phyloP scores from a whole-genome alignment of 2,329 filamentous ascomycete species.

The Neofusicoccum ribis region DNA sequence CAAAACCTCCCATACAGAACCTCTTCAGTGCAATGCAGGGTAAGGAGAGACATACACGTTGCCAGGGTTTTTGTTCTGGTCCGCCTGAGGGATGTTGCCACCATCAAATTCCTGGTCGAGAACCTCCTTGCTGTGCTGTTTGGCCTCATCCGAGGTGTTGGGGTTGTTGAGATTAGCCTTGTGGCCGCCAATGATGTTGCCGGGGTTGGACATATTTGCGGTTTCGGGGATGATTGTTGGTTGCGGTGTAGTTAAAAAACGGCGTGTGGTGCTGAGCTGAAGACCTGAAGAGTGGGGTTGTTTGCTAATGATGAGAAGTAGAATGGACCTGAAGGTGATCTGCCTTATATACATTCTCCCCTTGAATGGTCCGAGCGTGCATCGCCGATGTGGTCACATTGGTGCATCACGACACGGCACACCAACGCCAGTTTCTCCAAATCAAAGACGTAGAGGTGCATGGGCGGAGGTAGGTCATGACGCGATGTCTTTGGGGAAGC shows the following conservation, averaged over 20 bases:
- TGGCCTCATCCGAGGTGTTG: constrained; percentile 56
- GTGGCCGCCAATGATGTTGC: constrained; percentile 58
- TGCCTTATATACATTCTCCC: background rate
- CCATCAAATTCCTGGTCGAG: constrained; percentile 54
- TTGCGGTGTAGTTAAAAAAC: background rate
- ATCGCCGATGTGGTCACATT: background rate
- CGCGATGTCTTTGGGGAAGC: too few species aligned
- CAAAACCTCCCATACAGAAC: too few species aligned
- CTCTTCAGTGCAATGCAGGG: background rate
- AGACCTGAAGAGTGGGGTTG: background rate
- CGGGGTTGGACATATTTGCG: constrained; percentile 45
- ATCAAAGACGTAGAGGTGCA: too few species aligned
- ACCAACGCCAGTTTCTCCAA: too few species aligned
- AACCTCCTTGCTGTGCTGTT: constrained; percentile 56
- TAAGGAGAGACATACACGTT: constrained; percentile 49
- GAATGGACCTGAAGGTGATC: background rate
- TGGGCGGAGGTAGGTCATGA: too few species aligned
- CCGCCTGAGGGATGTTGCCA: constrained; percentile 36
- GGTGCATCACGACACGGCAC: too few species aligned
- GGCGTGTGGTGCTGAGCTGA: background rate
- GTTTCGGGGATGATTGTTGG: constrained; percentile 31
- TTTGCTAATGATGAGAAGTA: background rate
- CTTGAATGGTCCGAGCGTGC: background rate
- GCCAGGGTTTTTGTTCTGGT: constrained; percentile 52
- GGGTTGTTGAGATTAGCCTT: constrained; percentile 61